Evolutionary conservation across 805 yeast genomes (phyloP).

Genomic region (Metschnikowia dekortorum): DNA sequence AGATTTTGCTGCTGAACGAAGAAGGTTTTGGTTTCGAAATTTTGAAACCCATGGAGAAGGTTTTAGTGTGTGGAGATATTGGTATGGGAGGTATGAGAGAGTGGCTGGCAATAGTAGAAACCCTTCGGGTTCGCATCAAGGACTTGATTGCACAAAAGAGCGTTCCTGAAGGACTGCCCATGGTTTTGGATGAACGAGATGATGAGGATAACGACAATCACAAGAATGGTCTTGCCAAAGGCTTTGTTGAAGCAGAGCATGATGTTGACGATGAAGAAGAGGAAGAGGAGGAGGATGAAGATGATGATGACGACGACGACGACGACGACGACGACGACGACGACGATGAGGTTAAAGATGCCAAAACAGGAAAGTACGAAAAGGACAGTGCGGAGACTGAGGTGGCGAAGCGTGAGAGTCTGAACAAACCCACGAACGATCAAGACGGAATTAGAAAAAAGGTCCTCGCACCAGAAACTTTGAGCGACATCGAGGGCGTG

Average conservation of each 20-base stretch:
- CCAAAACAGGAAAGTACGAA: not conserved
- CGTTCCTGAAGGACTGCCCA: slow-evolving; percentile 5
- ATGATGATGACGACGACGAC: slow-evolving; percentile 36
- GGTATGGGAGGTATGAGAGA: slow-evolving; percentile 51
- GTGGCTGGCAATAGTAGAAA: slow-evolving; percentile 44
- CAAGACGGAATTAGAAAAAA: slow-evolving; percentile 1
- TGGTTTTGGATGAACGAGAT: slow-evolving; percentile 14
- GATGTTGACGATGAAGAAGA: slow-evolving; percentile 18
- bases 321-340: slow-evolving; percentile 36
- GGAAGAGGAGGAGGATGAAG: slow-evolving; percentile 35
- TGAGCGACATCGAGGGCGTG: slow-evolving; percentile 10
- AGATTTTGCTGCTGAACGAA: slow-evolving; percentile 29
- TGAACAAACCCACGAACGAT: not conserved
- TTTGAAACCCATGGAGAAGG: slow-evolving; percentile 44
- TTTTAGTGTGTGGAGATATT: slow-evolving; percentile 44
- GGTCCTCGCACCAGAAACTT: slow-evolving; percentile 4
- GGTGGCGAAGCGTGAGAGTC: no score
- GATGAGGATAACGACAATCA: slow-evolving; percentile 6
- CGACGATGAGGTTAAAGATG: not conserved
- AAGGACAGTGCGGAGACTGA: not conserved
- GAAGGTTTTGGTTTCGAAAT: slow-evolving; percentile 42
- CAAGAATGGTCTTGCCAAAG: slow-evolving; percentile 1
- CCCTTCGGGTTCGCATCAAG: slow-evolving; percentile 32
- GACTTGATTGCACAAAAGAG: slow-evolving; percentile 24
- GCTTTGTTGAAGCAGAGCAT: no score